Evolutionary conservation across 1,139 yeast genomes (phyloP), one percentile per base, ranked within the genome.

Genomic region (Blastobotrys illinoisensis): DNA sequence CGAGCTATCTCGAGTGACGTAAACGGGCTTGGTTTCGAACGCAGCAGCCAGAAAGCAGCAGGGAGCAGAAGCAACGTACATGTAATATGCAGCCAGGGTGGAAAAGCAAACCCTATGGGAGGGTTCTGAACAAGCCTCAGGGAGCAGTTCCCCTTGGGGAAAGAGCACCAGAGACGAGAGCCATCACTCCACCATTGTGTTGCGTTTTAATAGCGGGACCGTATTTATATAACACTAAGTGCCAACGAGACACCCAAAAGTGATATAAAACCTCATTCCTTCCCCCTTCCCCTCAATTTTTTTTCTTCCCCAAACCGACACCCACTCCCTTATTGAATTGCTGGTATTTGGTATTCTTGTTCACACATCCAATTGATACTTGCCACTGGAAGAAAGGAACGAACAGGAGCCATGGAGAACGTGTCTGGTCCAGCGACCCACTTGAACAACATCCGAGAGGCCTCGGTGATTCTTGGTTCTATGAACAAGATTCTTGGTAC

Each of bases 401-500:
- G 40, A 32, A 26, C 32, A 26, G 13, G 32, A 5, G 47, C 20
- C 16, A 47, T 50, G 46, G 48, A 53, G 44, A 50, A 47, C 49
- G 26, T 48, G 7, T n/a, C 50, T 36, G 49, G 40, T 45, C 53
- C 53, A 16, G 49, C 52, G 21, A 46, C 43, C 20, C 46, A 47
- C 24, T 48, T 70, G 58, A 70, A 70, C 61, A 62, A 67, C 56
- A 71, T 73, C 66, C 71, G 76, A 49, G 70, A 68, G 36, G 71
- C 71, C 52, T 69, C 74, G 53, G 64, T 66, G 44, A 68, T 73
- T 47, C 66, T 73, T 50, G 76, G 76, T 50, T 60, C 68, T 36
- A 71, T 71, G 73, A 73, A 71, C 64, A 71, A 71, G 67, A 63
- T 73, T 54, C 66, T 73, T 53, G 71, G 70, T 66, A 57, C 50